phyloP scores from a whole-genome alignment of 352 stramenopile genomes.

The Detonula confervacea region DNA sequence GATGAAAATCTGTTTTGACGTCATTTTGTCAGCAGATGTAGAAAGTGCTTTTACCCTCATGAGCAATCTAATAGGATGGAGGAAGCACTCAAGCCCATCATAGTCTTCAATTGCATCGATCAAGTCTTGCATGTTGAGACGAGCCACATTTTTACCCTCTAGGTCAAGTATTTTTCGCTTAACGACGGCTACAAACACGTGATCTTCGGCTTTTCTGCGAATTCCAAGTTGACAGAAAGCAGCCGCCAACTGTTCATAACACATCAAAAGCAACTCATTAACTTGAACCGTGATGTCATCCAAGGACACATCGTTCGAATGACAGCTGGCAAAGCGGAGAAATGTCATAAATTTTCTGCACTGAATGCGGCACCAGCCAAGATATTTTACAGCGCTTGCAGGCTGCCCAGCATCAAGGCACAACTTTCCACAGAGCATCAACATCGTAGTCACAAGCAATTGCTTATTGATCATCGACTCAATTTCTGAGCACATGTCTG shows the following conservation, averaged over 20 bases:
- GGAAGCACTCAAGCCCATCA: slow-evolving; percentile 19
- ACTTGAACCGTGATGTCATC: slow-evolving; percentile 38
- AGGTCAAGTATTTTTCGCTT: slow-evolving; percentile 35
- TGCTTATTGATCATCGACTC: slow-evolving; percentile 20
- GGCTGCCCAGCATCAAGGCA: slow-evolving; percentile 15
- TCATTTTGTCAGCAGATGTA: slow-evolving; percentile 33
- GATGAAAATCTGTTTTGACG: slow-evolving; percentile 14
- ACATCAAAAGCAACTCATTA: slow-evolving; percentile 36
- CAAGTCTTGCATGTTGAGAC: slow-evolving; percentile 45
- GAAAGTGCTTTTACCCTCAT: slow-evolving; percentile 44
- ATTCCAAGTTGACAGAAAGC: slow-evolving; percentile 40
- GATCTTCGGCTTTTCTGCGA: slow-evolving; percentile 58
- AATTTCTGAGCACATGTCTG: background rate
- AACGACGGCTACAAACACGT: slow-evolving; percentile 39
- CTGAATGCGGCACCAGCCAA: slow-evolving; percentile 19
- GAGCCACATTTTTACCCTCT: slow-evolving; percentile 18
- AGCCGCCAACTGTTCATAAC: slow-evolving; percentile 41
- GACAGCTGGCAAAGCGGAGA: slow-evolving; percentile 5
- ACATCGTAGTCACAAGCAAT: slow-evolving; percentile 19
- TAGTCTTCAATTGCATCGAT: slow-evolving; percentile 27
- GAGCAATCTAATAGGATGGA: slow-evolving; percentile 32
- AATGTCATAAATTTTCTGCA: slow-evolving; percentile 26
- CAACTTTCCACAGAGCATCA: slow-evolving; percentile 41
- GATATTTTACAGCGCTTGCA: slow-evolving; percentile 22
- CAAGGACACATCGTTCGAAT: background rate